These are phyloP conservation scores for Penicillium capsulatum DNA, from an alignment of 2,329 filamentous ascomycete species.

Conservation along the genomic window DNA sequence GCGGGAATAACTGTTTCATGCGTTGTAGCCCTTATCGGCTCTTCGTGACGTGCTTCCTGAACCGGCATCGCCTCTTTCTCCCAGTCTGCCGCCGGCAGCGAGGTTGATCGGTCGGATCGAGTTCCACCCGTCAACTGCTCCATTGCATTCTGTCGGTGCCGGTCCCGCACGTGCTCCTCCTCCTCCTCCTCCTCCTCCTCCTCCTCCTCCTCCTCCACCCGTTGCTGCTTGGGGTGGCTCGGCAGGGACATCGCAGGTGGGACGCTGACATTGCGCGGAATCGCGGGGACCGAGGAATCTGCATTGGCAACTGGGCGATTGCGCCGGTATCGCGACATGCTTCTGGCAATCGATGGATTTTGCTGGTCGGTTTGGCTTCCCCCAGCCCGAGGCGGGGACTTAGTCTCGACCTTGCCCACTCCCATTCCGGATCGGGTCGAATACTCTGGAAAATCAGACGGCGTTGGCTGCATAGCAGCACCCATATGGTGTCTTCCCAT, in stretches of 20 bases:
- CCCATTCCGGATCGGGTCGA: too few relatives aligned
- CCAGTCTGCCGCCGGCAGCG: conserved; percentile 1
- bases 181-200: too few relatives aligned
- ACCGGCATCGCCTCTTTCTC: conserved; percentile 2
- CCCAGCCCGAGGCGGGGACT: not conserved
- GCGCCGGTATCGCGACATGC: conserved; percentile 36
- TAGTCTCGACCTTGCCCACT: not conserved
- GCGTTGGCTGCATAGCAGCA: not conserved
- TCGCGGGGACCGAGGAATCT: conserved; percentile 8
- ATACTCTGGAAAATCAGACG: too few relatives aligned
- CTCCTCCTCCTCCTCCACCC: too few relatives aligned
- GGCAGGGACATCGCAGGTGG: not conserved
- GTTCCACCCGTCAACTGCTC: conserved; percentile 31
- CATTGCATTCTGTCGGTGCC: conserved; percentile 33
- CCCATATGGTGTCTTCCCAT: conserved; percentile 2
- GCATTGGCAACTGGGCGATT: conserved; percentile 17
- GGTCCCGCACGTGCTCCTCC: conserved; percentile 12
- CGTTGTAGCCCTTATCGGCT: not conserved
- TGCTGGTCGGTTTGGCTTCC: conserved; percentile 7
- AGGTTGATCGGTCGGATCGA: not conserved
- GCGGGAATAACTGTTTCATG: not conserved
- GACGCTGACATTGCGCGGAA: conserved; percentile 7
- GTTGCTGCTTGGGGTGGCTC: not conserved
- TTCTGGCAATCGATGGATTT: conserved; percentile 29
- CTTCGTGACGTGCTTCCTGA: not conserved